Evolutionary conservation across 2,329 filamentous ascomycete genomes (phyloP), one percentile per base, ranked within the genome.

Genomic region (Neodidymelliopsis sp.): DNA sequence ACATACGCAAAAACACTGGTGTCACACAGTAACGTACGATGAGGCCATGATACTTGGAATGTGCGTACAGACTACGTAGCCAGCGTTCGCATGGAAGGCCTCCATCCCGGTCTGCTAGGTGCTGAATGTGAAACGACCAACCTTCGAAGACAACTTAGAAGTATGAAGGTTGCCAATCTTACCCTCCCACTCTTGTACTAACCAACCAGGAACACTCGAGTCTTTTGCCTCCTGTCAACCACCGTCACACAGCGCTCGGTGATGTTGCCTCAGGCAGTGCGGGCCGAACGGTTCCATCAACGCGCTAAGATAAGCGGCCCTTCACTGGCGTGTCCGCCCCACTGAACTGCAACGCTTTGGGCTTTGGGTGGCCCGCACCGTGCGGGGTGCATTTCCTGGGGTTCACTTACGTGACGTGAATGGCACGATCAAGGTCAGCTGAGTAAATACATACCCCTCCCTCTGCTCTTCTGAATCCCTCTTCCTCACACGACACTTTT

Each of bases 351-450:
- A 48, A 31, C 48, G 40, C 48, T 50, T 52, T 43, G 47, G 39
- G 43, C 53, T 41, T 44, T 42, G 18, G 29, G 22, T 52, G 54
- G 54, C 59, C 49, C 47, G 50, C 56, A 54, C 54, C 36, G 57
- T 56, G 61, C 58, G 61, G 60, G 60, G 58, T 54, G 41, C 42
- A 36, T 58, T 62, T 52, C 60, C 57, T 61, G 61, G 61, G 61
- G 58, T 58, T 48, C 44, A 57, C 33, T 35, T n/a, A n/a, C n/a
- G 59, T 63, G 59, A 61, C 57, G 55, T 51, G 42, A 44, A 28
- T 39, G 56, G 40, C 34, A 54, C 55, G 37, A 57, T 57, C 57
- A 57, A 63, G 20, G 48, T 59, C 61, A 57, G 51, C 56, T 61
- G 54, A 64, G 25, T 35, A n/a, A n/a, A 50, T 45, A 54, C 47